phyloP scores from a whole-genome alignment of 331 rosid genomes.

The Acacia concinna region DNA sequence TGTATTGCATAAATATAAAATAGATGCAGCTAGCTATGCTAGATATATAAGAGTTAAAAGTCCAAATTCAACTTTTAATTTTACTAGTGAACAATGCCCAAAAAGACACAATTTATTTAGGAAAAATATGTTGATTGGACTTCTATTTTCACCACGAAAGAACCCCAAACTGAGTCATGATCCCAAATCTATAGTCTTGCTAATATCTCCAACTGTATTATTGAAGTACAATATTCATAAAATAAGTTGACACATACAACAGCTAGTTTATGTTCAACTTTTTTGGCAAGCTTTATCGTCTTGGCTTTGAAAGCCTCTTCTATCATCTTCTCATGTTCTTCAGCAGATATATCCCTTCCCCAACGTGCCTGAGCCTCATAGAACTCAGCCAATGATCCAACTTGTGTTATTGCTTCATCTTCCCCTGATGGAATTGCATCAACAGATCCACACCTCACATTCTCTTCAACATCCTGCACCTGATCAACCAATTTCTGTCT shows the following conservation, averaged over 20 bases:
- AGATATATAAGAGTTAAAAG: background rate
- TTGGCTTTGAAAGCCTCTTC: constrained; percentile 68
- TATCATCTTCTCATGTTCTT: constrained; percentile 73
- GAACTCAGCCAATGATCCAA: constrained; percentile 83
- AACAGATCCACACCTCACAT: constrained; percentile 41
- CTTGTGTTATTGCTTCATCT: constrained; percentile 54
- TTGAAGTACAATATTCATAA: constrained; percentile 1
- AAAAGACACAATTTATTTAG: constrained; percentile 3
- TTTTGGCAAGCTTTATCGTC: constrained; percentile 54
- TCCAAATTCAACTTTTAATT: constrained; percentile 1
- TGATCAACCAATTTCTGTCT: constrained; percentile 74
- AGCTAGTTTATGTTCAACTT: constrained; percentile 66
- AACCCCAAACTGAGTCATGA: constrained; percentile 10
- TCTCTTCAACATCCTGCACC: constrained; percentile 78
- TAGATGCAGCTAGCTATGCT: background rate
- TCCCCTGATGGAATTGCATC: constrained; percentile 26
- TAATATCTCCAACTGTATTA: constrained; percentile 5
- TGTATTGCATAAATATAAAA: background rate
- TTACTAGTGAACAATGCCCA: constrained; percentile 10
- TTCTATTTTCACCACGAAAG: constrained; percentile 23
- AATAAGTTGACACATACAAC: constrained; percentile 58
- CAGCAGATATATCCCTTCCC: constrained; percentile 76
- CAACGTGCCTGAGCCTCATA: constrained; percentile 74
- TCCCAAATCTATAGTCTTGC: constrained; percentile 15
- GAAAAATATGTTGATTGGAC: background rate